Percentiles rank a stretch among this genome's conserved stretches.
Evolutionary conservation across 2,329 filamentous ascomycete species (phyloP).

Genomic region (Emericellopsis atlantica): DNA sequence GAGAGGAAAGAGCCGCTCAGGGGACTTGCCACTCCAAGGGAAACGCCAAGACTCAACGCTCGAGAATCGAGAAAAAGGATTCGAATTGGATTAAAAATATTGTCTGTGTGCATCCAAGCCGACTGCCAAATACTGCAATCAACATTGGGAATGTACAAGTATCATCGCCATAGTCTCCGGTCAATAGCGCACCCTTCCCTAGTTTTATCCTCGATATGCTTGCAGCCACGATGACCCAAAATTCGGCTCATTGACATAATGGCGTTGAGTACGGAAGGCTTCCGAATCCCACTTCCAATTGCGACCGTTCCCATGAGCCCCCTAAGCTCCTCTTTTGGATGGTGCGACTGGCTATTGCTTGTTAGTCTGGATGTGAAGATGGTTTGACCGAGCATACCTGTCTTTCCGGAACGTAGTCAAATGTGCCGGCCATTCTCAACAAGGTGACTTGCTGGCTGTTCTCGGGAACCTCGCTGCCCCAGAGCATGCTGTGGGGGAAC

Average conservation of each 20-base stretch:
- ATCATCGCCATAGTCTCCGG: no score
- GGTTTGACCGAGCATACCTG: constrained; percentile 14
- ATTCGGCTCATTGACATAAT: not conserved
- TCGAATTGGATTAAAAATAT: no score
- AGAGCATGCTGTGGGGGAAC: constrained; percentile 53
- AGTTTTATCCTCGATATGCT: no score
- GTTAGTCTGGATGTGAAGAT: constrained; percentile 3
- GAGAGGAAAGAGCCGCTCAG: no score
- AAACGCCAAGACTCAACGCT: no score
- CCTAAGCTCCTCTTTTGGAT: constrained; percentile 28
- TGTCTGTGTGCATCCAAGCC: no score
- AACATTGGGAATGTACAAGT: no score
- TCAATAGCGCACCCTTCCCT: no score
- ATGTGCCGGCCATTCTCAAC: constrained; percentile 30
- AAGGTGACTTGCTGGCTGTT: constrained; percentile 29
- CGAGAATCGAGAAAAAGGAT: no score
- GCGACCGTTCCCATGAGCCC: constrained; percentile 14
- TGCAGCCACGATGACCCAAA: no score
- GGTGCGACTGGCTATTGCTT: constrained; percentile 24
- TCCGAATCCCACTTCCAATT: constrained; percentile 18
- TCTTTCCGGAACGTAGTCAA: constrained; percentile 33
- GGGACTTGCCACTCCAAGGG: no score
- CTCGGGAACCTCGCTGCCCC: constrained; percentile 21
- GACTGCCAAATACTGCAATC: no score
- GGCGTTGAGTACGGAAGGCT: not conserved